Conservation (phyloP, 306 rosid genomes). For the Clitoria ternatea region DNA sequence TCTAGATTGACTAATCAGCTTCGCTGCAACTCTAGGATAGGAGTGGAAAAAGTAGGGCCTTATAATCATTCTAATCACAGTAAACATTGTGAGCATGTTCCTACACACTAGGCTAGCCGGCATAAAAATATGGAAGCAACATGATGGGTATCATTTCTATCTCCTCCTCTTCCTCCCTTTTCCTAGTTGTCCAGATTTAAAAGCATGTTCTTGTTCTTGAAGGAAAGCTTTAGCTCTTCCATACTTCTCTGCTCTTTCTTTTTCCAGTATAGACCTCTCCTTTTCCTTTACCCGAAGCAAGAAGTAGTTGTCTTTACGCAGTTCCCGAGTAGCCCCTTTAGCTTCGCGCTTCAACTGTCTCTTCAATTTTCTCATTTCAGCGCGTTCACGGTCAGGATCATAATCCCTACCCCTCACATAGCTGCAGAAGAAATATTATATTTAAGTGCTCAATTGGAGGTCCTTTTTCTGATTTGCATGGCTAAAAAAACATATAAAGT, state of each 20-base stretch:
- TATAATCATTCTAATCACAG: too few relatives aligned
- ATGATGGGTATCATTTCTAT: slow-evolving; percentile 26
- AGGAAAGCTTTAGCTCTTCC: slow-evolving; percentile 73
- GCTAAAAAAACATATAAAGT: not conserved
- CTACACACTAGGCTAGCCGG: too few relatives aligned
- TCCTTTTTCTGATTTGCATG: not conserved
- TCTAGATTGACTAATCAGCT: too few relatives aligned
- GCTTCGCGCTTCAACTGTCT: slow-evolving; percentile 58
- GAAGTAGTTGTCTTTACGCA: slow-evolving; percentile 81
- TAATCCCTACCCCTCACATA: slow-evolving; percentile 86
- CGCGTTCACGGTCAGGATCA: slow-evolving; percentile 76
- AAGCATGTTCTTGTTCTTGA: slow-evolving; percentile 81
- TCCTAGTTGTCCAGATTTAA: slow-evolving; percentile 89
- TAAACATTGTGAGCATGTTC: too few relatives aligned
- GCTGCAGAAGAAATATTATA: slow-evolving; percentile 46
- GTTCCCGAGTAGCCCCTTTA: slow-evolving; percentile 80
- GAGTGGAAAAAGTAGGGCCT: too few relatives aligned
- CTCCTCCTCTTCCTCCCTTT: slow-evolving; percentile 77
- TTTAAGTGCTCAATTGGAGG: slow-evolving; percentile 15
- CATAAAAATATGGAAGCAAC: not conserved
- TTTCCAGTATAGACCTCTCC: slow-evolving; percentile 50
- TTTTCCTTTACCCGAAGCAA: slow-evolving; percentile 64
- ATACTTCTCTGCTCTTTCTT: slow-evolving; percentile 67
- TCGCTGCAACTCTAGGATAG: too few relatives aligned
- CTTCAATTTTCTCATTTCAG: slow-evolving; percentile 60